Base-by-base conservation (phyloP, 1,139 yeast species). In the Yamadazyma epiphylla region DNA sequence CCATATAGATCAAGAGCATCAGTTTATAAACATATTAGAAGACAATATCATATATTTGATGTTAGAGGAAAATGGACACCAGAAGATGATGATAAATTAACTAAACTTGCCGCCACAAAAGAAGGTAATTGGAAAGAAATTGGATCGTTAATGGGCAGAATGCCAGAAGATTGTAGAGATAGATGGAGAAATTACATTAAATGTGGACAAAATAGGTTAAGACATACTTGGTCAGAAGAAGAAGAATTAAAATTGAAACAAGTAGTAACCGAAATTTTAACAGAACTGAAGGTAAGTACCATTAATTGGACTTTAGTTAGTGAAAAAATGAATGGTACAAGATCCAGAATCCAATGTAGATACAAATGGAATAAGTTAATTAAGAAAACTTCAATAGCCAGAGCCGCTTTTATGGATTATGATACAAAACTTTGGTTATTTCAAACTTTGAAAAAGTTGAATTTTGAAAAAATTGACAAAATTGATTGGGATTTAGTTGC, bases 111-210 rank as follows among this genome's bases (percentile, higher is more conserved):
- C 4, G 59, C 70, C 6, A 77, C 77, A 22, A 74, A 77, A 42
- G 85, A 80, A 35, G 87, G 91, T 10, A 86, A 82, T 48, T 88
- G 96, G 96, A 84, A 85, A 44, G 69, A 70, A 26, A 83, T 88
- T 39, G 96, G 96, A 3, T 71, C 71, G 33, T 59, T 68, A 6
- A 65, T 88, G 77, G 86, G 86, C 9, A 72, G 97, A 48, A 89
- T 89, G 97, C 96, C 97, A 0, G 97, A 89, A 49, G 97, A 89
- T 59, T 88, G 96, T 54, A 72, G 97, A 42, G 97, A 89, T 53
- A 70, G 97, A 42, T 89, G 95, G 95, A 72, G 97, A 55, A 89
- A 89, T 55, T 89, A 89, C 50, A 83, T 88, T 38, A 88, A 88
- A 54, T 88, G 96, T 60, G 96, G 96, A 17, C 66, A 65, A 11